Conservation (phyloP, 495 filamentous ascomycete genomes). For the Neurospora sp. region DNA sequence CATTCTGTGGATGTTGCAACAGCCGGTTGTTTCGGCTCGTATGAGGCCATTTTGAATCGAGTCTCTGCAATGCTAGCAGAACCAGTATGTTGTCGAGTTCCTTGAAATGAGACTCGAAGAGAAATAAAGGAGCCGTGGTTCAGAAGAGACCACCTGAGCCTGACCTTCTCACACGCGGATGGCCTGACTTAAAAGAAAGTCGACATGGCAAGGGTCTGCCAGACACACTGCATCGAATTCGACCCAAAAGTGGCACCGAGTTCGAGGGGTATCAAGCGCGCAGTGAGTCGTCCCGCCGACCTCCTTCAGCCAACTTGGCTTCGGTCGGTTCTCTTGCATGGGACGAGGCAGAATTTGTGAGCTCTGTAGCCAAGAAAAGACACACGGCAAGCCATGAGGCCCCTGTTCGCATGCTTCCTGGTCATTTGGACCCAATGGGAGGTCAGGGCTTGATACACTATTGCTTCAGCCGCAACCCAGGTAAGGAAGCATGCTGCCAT, state of each 20-base stretch:
- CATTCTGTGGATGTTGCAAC: background rate
- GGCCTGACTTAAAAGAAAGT: background rate
- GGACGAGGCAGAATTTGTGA: background rate
- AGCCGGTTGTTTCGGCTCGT: background rate
- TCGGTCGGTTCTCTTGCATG: background rate
- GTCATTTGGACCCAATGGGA: background rate
- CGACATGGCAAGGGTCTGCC: background rate
- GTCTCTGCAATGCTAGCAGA: background rate
- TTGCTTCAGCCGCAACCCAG: background rate
- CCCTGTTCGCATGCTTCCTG: background rate
- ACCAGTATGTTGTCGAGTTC: background rate
- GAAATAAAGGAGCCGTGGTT: background rate
- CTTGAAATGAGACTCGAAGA: background rate
- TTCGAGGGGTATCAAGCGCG: background rate
- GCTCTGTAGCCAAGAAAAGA: background rate
- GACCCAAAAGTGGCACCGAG: background rate
- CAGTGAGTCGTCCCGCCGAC: background rate
- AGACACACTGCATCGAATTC: background rate
- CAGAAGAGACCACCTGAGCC: background rate
- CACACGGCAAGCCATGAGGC: background rate
- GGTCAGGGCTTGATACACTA: background rate
- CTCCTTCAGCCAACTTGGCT: background rate
- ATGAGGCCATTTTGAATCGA: background rate
- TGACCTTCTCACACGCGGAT: background rate
- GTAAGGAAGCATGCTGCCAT: background rate